Percentiles rank a stretch among this genome's conserved stretches.
These are phyloP conservation scores for Talaromyces sp. DNA, from an alignment of 2,329 filamentous ascomycete species.

Conservation along the genomic window DNA sequence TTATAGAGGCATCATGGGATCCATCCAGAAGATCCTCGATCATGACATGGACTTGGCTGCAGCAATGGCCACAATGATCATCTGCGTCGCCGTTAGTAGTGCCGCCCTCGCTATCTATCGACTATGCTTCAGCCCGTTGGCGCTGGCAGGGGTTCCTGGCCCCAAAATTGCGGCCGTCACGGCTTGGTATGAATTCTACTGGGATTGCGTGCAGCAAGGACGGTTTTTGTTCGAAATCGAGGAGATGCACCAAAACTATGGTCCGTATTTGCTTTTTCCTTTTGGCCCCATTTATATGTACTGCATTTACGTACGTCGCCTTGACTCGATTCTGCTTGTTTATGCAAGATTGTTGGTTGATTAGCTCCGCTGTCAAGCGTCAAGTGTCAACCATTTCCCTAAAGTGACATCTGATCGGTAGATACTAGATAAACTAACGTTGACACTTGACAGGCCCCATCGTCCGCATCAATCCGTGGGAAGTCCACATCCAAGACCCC, in stretches of 20 bases:
- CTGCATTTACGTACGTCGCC: not conserved
- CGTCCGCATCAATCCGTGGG: constrained; percentile 38
- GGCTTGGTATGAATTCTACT: constrained; percentile 32
- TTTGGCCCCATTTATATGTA: not conserved
- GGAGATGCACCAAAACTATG: constrained; percentile 31
- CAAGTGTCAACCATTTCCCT: not conserved
- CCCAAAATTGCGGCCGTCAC: constrained; percentile 27
- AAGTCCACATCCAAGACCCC: constrained; percentile 39
- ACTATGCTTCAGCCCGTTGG: constrained; percentile 29
- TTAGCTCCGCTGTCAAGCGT: not conserved
- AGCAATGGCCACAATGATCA: not conserved
- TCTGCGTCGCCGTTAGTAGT: constrained; percentile 1
- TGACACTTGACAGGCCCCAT: constrained; percentile 31
- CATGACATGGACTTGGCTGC: not conserved
- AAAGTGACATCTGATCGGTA: not conserved
- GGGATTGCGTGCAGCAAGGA: constrained; percentile 27
- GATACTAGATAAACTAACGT: not conserved
- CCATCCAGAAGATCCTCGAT: not conserved
- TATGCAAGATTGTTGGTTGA: not conserved
- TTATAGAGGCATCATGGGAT: not conserved
- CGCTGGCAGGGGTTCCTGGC: constrained; percentile 29
- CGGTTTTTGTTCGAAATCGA: constrained; percentile 28
- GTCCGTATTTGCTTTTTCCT: constrained; percentile 21
- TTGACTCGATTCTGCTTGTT: not conserved
- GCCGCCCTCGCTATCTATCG: constrained; percentile 25